phyloP scores from a whole-genome alignment of 768 basidiomycete genomes.

The Chiua virens region DNA sequence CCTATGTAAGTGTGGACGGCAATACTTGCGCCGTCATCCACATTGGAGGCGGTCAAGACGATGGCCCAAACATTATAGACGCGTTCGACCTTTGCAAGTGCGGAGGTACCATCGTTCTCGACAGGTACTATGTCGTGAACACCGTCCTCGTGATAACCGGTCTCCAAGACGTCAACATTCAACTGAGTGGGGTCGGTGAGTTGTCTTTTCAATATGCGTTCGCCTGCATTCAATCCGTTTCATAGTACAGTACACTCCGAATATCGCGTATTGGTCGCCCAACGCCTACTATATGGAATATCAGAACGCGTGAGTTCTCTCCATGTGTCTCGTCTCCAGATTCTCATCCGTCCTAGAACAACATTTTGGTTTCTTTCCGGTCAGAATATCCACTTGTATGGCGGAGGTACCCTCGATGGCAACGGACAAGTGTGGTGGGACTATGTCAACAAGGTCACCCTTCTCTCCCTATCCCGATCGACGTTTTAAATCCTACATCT shows the following conservation, averaged over 20 bases:
- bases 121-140: constrained; percentile 38
- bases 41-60: constrained; percentile 35
- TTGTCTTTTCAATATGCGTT: constrained; percentile 7
- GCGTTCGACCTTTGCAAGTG: constrained; percentile 33
- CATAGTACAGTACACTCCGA: constrained; percentile 37
- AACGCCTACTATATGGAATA: constrained; percentile 40
- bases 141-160: constrained; percentile 38
- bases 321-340: neutral
- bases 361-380: constrained; percentile 43
- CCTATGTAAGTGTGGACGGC: constrained; percentile 4
- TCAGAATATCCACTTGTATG: constrained; percentile 37
- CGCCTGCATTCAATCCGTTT: neutral
- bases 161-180: constrained; percentile 39
- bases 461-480: neutral
- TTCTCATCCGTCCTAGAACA: constrained; percentile 22
- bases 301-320: constrained; percentile 40
- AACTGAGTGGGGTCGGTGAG: constrained; percentile 38
- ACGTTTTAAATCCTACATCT: neutral
- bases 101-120: constrained; percentile 32
- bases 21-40: constrained; percentile 28
- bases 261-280: constrained; percentile 43
- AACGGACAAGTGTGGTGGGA: constrained; percentile 48
- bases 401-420: constrained; percentile 45
- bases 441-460: constrained; percentile 24
- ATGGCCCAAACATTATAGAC: constrained; percentile 35